These are phyloP conservation scores for Gossypium herbaceum DNA, from an alignment of 345 rosid genomes.

Conservation along the genomic window DNA sequence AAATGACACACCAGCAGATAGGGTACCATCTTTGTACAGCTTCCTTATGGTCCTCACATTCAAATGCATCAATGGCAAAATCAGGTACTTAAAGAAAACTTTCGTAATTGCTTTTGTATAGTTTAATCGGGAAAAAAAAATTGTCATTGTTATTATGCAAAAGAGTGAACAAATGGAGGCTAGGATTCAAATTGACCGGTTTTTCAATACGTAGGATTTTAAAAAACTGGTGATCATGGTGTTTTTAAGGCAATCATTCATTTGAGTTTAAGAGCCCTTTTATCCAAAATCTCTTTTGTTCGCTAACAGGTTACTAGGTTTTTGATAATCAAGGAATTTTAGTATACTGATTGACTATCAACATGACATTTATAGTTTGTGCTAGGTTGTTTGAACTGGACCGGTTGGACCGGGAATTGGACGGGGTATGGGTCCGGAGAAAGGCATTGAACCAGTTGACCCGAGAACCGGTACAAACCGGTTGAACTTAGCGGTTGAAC, in stretches of 20 bases:
- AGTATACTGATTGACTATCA: too few species aligned
- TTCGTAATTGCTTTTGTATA: neutral
- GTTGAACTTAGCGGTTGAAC: too few species aligned
- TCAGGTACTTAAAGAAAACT: neutral
- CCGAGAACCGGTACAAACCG: too few species aligned
- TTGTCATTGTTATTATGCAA: neutral
- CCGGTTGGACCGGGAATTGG: too few species aligned
- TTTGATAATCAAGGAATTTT: neutral
- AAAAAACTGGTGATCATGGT: neutral
- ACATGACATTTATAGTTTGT: too few species aligned
- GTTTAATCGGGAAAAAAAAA: neutral
- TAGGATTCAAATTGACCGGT: neutral
- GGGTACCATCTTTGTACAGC: conserved; percentile 17
- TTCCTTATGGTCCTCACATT: neutral
- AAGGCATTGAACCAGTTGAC: too few species aligned
- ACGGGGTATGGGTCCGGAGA: too few species aligned
- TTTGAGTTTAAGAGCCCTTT: neutral
- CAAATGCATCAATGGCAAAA: neutral
- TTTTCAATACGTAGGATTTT: neutral
- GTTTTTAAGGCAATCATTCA: neutral
- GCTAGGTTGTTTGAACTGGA: too few species aligned
- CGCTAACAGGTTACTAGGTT: neutral
- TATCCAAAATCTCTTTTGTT: neutral
- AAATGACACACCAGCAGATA: neutral
- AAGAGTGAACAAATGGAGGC: neutral